Evolutionary conservation across 495 filamentous ascomycete genomes (phyloP).

Genomic region (Aspergillus heteromorphus): DNA sequence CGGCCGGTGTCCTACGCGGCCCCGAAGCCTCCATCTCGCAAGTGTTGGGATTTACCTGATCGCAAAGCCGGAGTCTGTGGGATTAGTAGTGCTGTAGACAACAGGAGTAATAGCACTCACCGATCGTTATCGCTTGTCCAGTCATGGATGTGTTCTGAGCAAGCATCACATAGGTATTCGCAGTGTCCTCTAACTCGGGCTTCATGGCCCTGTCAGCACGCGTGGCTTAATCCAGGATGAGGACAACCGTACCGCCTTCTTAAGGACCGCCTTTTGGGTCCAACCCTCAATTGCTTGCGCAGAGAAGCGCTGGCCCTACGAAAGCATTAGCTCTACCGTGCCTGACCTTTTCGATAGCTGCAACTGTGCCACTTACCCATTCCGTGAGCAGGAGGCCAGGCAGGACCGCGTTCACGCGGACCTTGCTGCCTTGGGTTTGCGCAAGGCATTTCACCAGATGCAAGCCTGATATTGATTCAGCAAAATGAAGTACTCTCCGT

Average conservation of each 20-base stretch:
- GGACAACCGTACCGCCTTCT: conserved; percentile 33
- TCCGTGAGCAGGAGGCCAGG: conserved; percentile 67
- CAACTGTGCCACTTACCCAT: conserved; percentile 48
- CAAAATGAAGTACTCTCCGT: neutral
- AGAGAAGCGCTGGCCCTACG: conserved; percentile 43
- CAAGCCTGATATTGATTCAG: conserved; percentile 35
- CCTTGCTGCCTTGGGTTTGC: conserved; percentile 56
- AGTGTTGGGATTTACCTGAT: conserved; percentile 13
- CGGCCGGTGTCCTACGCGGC: neutral
- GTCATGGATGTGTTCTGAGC: conserved; percentile 57
- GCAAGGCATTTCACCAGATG: conserved; percentile 74
- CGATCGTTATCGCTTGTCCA: conserved; percentile 48
- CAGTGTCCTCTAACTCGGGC: conserved; percentile 53
- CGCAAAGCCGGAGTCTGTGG: conserved; percentile 35
- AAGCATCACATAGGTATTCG: conserved; percentile 45
- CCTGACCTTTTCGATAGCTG: neutral
- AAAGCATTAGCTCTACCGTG: conserved; percentile 1
- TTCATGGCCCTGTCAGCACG: conserved; percentile 17
- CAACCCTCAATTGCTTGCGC: conserved; percentile 34
- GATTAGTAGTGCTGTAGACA: conserved; percentile 5
- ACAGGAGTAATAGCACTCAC: conserved; percentile 24
- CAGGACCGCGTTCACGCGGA: conserved; percentile 61
- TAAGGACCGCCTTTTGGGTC: conserved; percentile 35
- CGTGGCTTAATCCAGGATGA: neutral
- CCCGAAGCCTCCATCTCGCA: neutral